A percentile compares a stretch with the other conserved stretches of the same genome.
Conservation (phyloP, 2,329 filamentous ascomycete species). For the Talaromyces islandicus region DNA sequence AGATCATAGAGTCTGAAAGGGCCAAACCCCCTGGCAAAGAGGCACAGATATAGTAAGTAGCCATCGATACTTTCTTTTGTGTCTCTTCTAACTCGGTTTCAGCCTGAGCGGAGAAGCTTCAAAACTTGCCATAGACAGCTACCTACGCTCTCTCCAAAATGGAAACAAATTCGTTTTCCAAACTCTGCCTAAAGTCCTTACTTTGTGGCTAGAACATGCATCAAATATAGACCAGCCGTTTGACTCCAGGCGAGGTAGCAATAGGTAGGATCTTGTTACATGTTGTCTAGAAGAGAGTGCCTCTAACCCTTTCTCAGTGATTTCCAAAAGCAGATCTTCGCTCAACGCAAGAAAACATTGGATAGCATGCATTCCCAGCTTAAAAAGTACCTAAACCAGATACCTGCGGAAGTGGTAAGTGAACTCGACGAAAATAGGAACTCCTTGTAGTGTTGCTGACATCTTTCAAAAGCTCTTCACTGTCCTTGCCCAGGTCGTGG, state of each 20-base stretch:
- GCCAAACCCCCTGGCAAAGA: conserved; percentile 69
- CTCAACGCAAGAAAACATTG: conserved; percentile 58
- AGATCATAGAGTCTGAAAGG: conserved; percentile 85
- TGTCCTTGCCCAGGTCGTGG: conserved; percentile 85
- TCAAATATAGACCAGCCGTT: conserved; percentile 61
- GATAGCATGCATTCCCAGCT: conserved; percentile 66
- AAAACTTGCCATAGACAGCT: conserved; percentile 89
- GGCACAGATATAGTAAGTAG: conserved; percentile 56
- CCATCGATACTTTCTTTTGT: neutral
- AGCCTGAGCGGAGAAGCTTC: conserved; percentile 72
- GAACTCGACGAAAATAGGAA: neutral
- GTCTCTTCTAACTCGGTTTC: conserved; percentile 17
- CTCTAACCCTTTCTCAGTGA: conserved; percentile 22
- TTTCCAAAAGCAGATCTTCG: conserved; percentile 42
- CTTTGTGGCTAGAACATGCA: conserved; percentile 89
- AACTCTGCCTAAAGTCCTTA: conserved; percentile 83
- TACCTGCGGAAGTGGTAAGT: conserved; percentile 41
- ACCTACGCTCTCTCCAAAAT: conserved; percentile 75
- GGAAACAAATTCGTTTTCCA: conserved; percentile 96
- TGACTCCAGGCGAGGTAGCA: conserved; percentile 45
- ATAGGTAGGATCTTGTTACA: conserved; percentile 28
- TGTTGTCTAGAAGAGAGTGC: conserved; percentile 1
- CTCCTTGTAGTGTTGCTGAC: conserved; percentile 15
- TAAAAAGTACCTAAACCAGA: conserved; percentile 64
- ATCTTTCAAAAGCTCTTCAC: conserved; percentile 40